These are phyloP conservation scores for Adansonia grandidieri DNA, from an alignment of 441 rosid genomes.

Conservation along the genomic window DNA sequence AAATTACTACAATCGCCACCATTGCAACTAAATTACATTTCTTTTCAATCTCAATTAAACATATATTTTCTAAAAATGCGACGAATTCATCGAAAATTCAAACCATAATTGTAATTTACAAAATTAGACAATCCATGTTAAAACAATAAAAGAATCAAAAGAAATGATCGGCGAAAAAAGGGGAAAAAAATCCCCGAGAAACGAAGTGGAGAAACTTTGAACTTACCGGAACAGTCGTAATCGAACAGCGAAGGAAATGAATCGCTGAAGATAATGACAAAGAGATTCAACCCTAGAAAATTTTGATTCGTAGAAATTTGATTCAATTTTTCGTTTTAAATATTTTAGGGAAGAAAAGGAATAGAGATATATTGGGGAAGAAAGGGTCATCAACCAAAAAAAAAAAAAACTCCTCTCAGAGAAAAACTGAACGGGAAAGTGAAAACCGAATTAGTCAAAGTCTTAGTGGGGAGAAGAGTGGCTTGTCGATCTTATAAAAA, in stretches of 20 bases:
- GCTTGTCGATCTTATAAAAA: background rate
- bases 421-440: conserved; percentile 32
- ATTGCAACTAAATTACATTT: conserved; percentile 1
- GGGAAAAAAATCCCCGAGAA: background rate
- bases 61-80: background rate
- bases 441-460: conserved; percentile 32
- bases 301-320: background rate
- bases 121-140: background rate
- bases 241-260: conserved; percentile 3
- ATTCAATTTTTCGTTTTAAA: background rate
- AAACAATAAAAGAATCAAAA: conserved; percentile 9
- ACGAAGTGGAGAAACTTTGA: background rate
- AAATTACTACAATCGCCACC: background rate
- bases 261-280: background rate
- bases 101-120: background rate
- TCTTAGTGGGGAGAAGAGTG: background rate
- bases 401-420: background rate
- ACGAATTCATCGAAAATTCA: conserved; percentile 7
- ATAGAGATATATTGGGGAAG: conserved; percentile 13
- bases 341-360: background rate
- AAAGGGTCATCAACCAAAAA: background rate
- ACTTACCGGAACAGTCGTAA: conserved; percentile 29
- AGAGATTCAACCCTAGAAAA: conserved; percentile 28
- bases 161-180: conserved; percentile 25
- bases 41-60: background rate